Evolutionary conservation across 371 early-diverging fungal species (phyloP).

Genomic region (Nematocida ausubeli): DNA sequence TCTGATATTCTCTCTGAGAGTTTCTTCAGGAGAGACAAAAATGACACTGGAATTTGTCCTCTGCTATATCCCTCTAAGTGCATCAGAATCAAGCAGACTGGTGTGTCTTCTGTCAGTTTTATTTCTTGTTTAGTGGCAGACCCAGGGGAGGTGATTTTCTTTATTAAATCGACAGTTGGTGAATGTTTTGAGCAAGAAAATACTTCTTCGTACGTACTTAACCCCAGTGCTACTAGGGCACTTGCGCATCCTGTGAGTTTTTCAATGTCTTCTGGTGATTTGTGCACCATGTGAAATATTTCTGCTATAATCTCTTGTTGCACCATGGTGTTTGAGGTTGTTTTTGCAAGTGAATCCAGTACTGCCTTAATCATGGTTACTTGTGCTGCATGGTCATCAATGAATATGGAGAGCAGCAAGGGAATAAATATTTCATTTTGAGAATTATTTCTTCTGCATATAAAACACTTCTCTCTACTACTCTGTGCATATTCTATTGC

Average conservation of each 20-base stretch:
- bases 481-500: background rate
- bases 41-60: background rate
- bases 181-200: background rate
- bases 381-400: slow-evolving; percentile 8
- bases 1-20: background rate
- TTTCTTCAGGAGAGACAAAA: background rate
- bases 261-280: slow-evolving; percentile 6
- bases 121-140: background rate
- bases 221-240: background rate
- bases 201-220: background rate
- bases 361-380: background rate
- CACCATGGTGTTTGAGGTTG: no score
- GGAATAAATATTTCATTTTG: background rate
- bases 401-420: background rate
- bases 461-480: background rate
- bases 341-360: background rate
- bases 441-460: background rate
- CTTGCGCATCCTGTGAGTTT: background rate
- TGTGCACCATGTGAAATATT: background rate
- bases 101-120: background rate
- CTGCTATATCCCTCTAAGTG: slow-evolving; percentile 11
- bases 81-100: slow-evolving; percentile 23
- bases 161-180: slow-evolving; percentile 3
- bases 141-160: background rate
- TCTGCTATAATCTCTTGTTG: background rate